Conservation (phyloP, 495 filamentous ascomycete genomes). For the Xylaria scruposa region DNA sequence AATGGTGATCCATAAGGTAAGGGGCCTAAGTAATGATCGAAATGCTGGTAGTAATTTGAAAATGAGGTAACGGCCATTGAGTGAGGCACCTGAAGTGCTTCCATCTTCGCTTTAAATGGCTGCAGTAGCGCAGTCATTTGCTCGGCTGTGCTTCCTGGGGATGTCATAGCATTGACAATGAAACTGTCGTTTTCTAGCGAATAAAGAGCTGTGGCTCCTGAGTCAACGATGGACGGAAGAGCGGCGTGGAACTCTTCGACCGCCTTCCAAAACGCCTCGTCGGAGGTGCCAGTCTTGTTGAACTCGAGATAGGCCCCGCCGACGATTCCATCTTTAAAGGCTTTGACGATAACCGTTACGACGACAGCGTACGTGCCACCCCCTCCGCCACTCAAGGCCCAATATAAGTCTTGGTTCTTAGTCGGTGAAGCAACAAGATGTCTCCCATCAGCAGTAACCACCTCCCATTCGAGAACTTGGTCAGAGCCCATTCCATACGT, state of each 20-base stretch:
- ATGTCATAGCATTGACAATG: constrained; percentile 51
- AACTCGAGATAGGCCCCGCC: constrained; percentile 44
- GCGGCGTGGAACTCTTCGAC: constrained; percentile 40
- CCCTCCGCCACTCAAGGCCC: constrained; percentile 66
- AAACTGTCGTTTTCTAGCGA: constrained; percentile 57
- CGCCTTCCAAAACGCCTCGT: constrained; percentile 51
- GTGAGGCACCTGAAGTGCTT: constrained; percentile 41
- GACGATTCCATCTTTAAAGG: constrained; percentile 45
- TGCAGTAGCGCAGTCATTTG: constrained; percentile 45
- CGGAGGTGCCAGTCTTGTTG: constrained; percentile 38
- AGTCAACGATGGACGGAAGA: constrained; percentile 34
- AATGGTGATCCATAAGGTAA: constrained; percentile 43
- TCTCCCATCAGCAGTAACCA: constrained; percentile 58
- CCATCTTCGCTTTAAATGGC: constrained; percentile 43
- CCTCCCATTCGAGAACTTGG: constrained; percentile 65
- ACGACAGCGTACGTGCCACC: constrained; percentile 59
- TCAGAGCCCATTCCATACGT: constrained; percentile 67
- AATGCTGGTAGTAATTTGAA: constrained; percentile 49
- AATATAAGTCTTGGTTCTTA: constrained; percentile 63
- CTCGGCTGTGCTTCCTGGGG: constrained; percentile 42
- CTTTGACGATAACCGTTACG: constrained; percentile 50
- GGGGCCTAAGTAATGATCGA: constrained; percentile 51
- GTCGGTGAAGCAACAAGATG: constrained; percentile 55
- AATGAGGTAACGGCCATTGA: constrained; percentile 29
- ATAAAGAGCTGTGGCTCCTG: constrained; percentile 50